These are phyloP conservation scores for Cryphonectria naterciae DNA, from an alignment of 2,329 filamentous ascomycete genomes.

Conservation along the genomic window DNA sequence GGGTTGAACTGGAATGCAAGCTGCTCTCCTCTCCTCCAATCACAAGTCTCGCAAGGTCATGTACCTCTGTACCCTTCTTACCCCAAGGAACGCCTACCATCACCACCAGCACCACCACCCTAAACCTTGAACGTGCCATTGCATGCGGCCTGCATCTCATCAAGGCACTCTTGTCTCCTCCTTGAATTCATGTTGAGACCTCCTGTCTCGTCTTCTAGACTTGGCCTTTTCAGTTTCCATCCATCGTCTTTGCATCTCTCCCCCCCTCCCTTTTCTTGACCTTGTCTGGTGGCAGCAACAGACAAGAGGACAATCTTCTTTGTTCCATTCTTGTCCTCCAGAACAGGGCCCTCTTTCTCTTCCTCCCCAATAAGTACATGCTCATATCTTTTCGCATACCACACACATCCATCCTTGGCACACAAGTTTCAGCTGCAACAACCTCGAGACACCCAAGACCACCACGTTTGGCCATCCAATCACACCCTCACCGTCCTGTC, in stretches of 20 bases:
- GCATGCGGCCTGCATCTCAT: background rate
- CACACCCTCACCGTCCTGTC: background rate
- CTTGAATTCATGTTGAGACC: background rate
- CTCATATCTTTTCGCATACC: background rate
- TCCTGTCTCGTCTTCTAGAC: background rate
- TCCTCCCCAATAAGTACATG: background rate
- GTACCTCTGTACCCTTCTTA: background rate
- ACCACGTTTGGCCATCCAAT: background rate
- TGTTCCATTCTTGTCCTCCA: background rate
- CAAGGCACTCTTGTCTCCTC: background rate
- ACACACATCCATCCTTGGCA: background rate
- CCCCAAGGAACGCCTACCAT: background rate
- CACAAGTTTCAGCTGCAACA: background rate
- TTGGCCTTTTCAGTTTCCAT: background rate
- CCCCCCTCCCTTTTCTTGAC: no score
- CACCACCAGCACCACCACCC: background rate
- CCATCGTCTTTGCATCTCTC: no score
- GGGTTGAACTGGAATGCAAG: background rate
- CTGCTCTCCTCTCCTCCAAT: background rate
- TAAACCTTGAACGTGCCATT: background rate
- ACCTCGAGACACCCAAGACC: background rate
- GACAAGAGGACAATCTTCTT: background rate
- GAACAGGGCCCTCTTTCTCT: background rate
- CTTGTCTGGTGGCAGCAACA: no score
- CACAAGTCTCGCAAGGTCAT: background rate